Evolutionary conservation across 2,329 filamentous ascomycete species (phyloP), one percentile per base, ranked within the genome.

Genomic region (Pseudocercospora eumusae): DNA sequence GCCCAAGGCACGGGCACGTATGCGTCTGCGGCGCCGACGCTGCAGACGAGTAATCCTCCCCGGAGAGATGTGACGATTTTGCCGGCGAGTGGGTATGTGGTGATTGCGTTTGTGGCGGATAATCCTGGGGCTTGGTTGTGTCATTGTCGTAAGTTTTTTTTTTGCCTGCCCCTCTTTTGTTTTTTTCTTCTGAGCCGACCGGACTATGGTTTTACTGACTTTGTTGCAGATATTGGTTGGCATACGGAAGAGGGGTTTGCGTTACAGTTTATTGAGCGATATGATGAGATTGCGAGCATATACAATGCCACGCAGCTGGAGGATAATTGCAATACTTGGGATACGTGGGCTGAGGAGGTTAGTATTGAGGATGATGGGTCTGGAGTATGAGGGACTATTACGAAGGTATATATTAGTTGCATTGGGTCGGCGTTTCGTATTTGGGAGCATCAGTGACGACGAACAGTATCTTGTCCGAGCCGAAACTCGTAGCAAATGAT

Each of bases 1-100:
- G 77, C 74, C 8, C 61, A 66, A 2, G 78, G 78, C 3, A 60
- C 62, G 8, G 74, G 76, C 1, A 69, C 69, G 4, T 80, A 78
- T 71, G 74, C 76, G 21, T 58, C 56, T 31, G 60, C 62, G 3
- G 64, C 59, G 1, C 65, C 67, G 3, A 71, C 71, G 0, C 68
- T 80, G 2, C 70, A 73, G 18, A 70, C 69, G 25, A 60, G 54
- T 25, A 75, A 76, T 57, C 74, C 74, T 9, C 68, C 67, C 5
- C 65, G 74, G 8, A 60, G 74, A 42, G 74, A 76, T 60, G 71
- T 73, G 8, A 68, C 72, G 0, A 71, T 74, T 59, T 65, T 75
- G 49, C 73, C 74, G 1, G 72, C 66, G 18, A 63, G 66, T 13
- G 74, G 74, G 13, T 74, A 71, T 56, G 61, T 75, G 7, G 73